A percentile compares a stretch with the other conserved stretches of the same genome.
These are phyloP conservation scores for Cenococcum geophilum DNA, from an alignment of 495 filamentous ascomycete species.

Conservation along the genomic window DNA sequence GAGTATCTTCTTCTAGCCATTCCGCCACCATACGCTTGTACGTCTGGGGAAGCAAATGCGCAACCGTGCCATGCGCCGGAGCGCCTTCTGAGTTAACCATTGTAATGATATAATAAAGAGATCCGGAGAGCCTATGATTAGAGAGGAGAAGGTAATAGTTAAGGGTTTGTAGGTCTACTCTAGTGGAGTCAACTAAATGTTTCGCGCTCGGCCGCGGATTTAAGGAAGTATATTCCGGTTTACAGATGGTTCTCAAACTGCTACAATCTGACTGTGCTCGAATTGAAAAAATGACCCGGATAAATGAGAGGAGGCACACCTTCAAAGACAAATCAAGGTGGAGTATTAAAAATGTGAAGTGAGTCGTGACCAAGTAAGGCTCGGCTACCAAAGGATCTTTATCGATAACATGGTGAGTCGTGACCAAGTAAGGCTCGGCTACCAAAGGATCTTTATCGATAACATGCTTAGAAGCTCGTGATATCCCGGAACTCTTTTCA, in stretches of 20 bases:
- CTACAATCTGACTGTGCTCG: not conserved
- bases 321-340: too few species aligned
- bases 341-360: not conserved
- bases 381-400: not conserved
- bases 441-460: not conserved
- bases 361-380: slow-evolving; percentile 7
- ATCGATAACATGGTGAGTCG: not conserved
- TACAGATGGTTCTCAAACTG: not conserved
- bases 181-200: not conserved
- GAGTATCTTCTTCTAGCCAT: slow-evolving; percentile 94
- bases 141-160: not conserved
- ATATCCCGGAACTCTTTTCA: too few species aligned
- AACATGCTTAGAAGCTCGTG: not conserved
- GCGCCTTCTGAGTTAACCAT: slow-evolving; percentile 38
- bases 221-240: slow-evolving; percentile 12
- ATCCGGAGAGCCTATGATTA: not conserved
- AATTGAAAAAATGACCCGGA: too few species aligned
- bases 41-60: slow-evolving; percentile 74
- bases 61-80: slow-evolving; percentile 63
- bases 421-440: slow-evolving; percentile 10
- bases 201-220: slow-evolving; percentile 5
- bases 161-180: not conserved
- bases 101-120: not conserved
- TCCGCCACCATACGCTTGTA: slow-evolving; percentile 73
- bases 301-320: too few species aligned